Evolutionary conservation across 192 early-diverging fungal genomes (phyloP), one percentile per base, ranked within the genome.

Genomic region (Backusella psychrophila): DNA sequence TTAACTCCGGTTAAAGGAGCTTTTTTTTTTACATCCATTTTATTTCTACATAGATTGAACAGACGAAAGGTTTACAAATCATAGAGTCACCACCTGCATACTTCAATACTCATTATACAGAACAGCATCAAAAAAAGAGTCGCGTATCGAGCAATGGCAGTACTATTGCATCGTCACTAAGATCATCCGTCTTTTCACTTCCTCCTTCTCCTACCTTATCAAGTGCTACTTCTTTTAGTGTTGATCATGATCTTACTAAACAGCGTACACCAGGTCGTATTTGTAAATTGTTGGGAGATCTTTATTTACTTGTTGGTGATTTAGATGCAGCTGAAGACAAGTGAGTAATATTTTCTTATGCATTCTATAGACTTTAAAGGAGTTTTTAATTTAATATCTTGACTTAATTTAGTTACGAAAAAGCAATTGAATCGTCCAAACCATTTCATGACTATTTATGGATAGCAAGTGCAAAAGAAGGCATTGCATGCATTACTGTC

Each of bases 381-480:
- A 39, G 33, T 75, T 66, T 66, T 23, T 23, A 39, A 53, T 56
- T 33, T 72, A 53, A 53, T 53, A 9, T 9, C 23, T 59, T 59
- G 21, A 23, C 42, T 71, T 75, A 6, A 26, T 29, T 33, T 76
- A 93, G 91, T 52, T 96, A 91, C 72, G 74, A 85, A 66, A 71
- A 83, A 9, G 91, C 91, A 17, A 88, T 94, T 31, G 94, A 95
- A 35, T 76, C 76, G 2, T 86, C 89, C 75, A 94, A 91, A 78
- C 68, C 82, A 2, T 91, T 84, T 49, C 75, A 80, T 0, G 94
- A 95, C 79, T 93, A 86, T 77, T 78, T 91, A 53, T 95, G 94
- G 94, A 87, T 90, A 68, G 94, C 87, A 29, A 87, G 89, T 36
- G 89, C 93, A 0, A 80, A 91, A 75, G 94, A 95, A 79, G 89